phyloP scores from a whole-genome alignment of 1,139 yeast species.

The Geotrichum armillariae region DNA sequence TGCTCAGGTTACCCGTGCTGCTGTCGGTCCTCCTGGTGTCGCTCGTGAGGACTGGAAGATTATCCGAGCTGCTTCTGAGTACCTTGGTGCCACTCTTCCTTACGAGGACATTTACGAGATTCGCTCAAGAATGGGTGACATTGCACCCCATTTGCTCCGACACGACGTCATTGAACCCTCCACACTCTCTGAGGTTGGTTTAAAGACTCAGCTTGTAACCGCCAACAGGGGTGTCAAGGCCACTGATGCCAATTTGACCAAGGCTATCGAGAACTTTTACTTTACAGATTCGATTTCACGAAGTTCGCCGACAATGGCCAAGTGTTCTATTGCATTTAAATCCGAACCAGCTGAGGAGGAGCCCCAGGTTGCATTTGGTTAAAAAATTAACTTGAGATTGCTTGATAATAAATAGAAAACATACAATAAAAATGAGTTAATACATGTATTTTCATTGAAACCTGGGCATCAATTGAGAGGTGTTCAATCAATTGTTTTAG shows the following conservation, averaged over 20 bases:
- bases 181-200: constrained; percentile 60
- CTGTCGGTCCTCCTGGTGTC: constrained; percentile 86
- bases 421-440: too few relatives aligned
- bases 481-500: background rate
- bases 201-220: constrained; percentile 46
- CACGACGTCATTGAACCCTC: constrained; percentile 73
- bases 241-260: constrained; percentile 51
- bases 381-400: too few relatives aligned
- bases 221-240: constrained; percentile 44
- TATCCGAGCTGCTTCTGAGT: constrained; percentile 79
- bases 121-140: constrained; percentile 69
- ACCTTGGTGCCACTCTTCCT: constrained; percentile 68
- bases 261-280: constrained; percentile 80
- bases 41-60: constrained; percentile 95
- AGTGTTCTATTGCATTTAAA: constrained; percentile 50
- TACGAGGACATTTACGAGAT: constrained; percentile 73
- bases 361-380: constrained; percentile 24
- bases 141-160: constrained; percentile 79
- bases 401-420: background rate
- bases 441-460: background rate
- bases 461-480: background rate
- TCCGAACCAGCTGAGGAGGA: constrained; percentile 20
- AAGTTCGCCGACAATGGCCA: constrained; percentile 89
- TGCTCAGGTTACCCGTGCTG: constrained; percentile 82
- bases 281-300: constrained; percentile 87